phyloP scores from a whole-genome alignment of 164 flowering plant species.

The Protea cynaroides region DNA sequence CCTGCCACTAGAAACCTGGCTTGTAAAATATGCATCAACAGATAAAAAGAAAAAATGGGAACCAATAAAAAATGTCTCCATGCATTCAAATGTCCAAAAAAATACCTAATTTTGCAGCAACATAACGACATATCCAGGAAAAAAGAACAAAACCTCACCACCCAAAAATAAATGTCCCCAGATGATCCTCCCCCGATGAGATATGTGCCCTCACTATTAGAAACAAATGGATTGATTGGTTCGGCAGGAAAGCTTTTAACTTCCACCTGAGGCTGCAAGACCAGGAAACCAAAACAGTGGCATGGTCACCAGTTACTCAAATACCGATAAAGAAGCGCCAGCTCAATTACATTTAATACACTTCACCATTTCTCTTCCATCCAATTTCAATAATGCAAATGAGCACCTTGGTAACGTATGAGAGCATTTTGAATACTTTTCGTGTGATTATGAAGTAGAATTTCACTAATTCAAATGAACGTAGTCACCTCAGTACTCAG shows the following conservation, averaged over 20 bases:
- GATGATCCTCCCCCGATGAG: conserved; percentile 74
- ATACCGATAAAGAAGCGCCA: not conserved
- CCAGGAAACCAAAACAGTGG: not conserved
- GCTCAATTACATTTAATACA: not conserved
- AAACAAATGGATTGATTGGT: conserved; percentile 58
- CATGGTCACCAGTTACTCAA: not conserved
- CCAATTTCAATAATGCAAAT: not conserved
- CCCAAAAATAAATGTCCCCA: conserved; percentile 80
- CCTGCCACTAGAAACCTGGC: conserved; percentile 71
- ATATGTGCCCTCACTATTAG: conserved; percentile 62
- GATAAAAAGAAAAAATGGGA: not conserved
- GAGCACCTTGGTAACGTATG: not conserved
- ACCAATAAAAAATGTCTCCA: conserved; percentile 3
- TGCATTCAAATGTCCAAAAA: not conserved
- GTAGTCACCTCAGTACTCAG: not conserved
- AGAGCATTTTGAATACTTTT: not conserved
- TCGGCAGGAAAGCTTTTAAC: conserved; percentile 83
- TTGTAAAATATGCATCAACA: conserved; percentile 3
- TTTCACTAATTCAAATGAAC: too few species aligned
- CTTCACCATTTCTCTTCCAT: not conserved
- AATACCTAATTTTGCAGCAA: not conserved
- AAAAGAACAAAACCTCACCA: conserved; percentile 31
- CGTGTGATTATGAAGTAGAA: not conserved
- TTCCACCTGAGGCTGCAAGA: conserved; percentile 61
- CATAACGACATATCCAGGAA: not conserved